Conservation (phyloP, 2,329 filamentous ascomycete species). For the Onygenales sp. region DNA sequence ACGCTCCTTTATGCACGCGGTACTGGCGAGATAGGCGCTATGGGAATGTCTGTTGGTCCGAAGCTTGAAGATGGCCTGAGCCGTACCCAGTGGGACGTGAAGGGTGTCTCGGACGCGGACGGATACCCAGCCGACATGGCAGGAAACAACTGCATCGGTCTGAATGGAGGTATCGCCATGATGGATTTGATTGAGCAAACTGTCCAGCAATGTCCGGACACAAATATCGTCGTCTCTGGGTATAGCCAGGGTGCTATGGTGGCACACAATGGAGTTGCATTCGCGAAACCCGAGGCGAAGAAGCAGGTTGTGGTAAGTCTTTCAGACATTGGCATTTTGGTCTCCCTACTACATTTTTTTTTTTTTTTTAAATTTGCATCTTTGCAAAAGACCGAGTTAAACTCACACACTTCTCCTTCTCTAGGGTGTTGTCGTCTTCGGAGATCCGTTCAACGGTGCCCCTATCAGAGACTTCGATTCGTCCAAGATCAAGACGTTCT, state of each 20-base stretch:
- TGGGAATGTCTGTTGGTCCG: not conserved
- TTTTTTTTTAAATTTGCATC: too few relatives aligned
- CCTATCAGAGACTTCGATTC: not conserved
- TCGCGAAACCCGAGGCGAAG: not conserved
- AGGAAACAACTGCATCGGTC: not conserved
- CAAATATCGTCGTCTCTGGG: not conserved
- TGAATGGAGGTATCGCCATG: not conserved
- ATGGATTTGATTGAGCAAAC: not conserved
- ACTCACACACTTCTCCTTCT: not conserved
- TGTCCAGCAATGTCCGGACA: not conserved
- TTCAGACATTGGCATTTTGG: too few relatives aligned
- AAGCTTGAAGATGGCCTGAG: not conserved
- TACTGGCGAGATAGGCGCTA: not conserved
- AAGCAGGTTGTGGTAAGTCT: not conserved
- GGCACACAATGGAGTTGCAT: not conserved
- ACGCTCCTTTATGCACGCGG: not conserved
- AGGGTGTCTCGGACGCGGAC: not conserved
- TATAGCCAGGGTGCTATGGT: not conserved
- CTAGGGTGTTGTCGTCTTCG: not conserved
- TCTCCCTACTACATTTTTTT: too few relatives aligned
- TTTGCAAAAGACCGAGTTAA: not conserved
- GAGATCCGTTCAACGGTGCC: not conserved
- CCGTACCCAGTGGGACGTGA: not conserved
- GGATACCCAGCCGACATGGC: not conserved
- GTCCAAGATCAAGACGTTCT: not conserved